phyloP scores from a whole-genome alignment of 495 filamentous ascomycete genomes.

The Penicillium paxilli region DNA sequence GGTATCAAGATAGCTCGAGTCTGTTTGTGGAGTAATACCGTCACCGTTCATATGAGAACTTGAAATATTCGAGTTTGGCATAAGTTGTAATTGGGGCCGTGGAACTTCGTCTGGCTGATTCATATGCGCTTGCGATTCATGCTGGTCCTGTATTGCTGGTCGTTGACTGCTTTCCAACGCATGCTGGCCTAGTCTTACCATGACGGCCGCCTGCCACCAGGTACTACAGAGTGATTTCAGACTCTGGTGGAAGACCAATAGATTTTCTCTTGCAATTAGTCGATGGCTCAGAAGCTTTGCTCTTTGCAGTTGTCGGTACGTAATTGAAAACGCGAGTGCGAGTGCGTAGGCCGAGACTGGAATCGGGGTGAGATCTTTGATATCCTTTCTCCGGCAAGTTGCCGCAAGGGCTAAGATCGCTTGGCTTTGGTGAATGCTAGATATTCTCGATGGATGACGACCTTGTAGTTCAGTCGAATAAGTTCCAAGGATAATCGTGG shows the following conservation, averaged over 20 bases:
- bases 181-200: slow-evolving; percentile 23
- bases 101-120: neutral
- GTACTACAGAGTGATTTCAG: slow-evolving; percentile 14
- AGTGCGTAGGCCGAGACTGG: slow-evolving; percentile 23
- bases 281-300: slow-evolving; percentile 14
- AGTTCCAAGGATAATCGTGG: slow-evolving; percentile 19
- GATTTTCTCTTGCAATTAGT: slow-evolving; percentile 11
- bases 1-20: neutral
- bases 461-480: slow-evolving; percentile 20
- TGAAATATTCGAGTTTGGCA: neutral
- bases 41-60: neutral
- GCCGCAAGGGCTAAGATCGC: slow-evolving; percentile 17
- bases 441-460: slow-evolving; percentile 10
- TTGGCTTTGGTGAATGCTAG: slow-evolving; percentile 19
- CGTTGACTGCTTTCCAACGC: slow-evolving; percentile 15
- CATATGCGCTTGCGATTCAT: neutral
- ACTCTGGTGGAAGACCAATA: slow-evolving; percentile 13
- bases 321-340: slow-evolving; percentile 23
- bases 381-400: slow-evolving; percentile 12
- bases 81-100: neutral
- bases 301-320: slow-evolving; percentile 22
- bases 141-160: neutral
- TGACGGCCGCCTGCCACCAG: slow-evolving; percentile 28
- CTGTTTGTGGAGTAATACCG: neutral
- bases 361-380: slow-evolving; percentile 11